Base-by-base conservation (phyloP, 768 basidiomycete genomes). In the Exsudoporus frostii region DNA sequence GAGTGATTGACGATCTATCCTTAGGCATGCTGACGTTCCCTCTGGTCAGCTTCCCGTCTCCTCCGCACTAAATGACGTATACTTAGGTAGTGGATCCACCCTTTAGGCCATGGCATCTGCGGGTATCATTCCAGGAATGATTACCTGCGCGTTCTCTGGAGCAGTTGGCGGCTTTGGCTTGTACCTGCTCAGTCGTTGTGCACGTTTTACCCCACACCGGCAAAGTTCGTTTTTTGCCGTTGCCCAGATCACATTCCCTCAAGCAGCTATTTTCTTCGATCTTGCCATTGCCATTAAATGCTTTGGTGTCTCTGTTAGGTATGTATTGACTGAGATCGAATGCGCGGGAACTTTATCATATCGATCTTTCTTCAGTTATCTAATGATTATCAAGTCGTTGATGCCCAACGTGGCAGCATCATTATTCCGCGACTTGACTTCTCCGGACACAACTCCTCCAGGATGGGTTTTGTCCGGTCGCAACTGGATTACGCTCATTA, bases 301-400 rank as follows among this genome's bases (percentile, higher is more conserved):
- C 69, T 97, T 97, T 66, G 96, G 96, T 19, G 96, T 98, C 4
- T 92, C 91, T 32, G 86, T 95, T 61, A 93, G 92, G 82, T 92
- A 71, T 42, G 80, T 34, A 20, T 46, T 25, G 36, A 30, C 40
- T 50, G 48, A 40, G 44, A 48, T 25, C 29, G 36, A 30, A 19
- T 22, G 2, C 7, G 15, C 46, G 39, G 13, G 27, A 34, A 40
- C n/a, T 20, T 17, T 43, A 37, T 46, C 36, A 45, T 40, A 9
- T 46, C 22, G 13, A 42, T 24, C 4, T 24, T 36, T 47, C 43
- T 8, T 19, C 60, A 92, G 90, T 65, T 92, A 93, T 68, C 77
- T 93, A 55, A 95, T 94, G 63, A 93, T 96, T 60, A 84, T 94
- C 70, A 92, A 98, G 75, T 87, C 88, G 8, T 79, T 98, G 47